Conservation (phyloP, 208 protist genomes). For the Trypanosoma cruzi region DNA sequence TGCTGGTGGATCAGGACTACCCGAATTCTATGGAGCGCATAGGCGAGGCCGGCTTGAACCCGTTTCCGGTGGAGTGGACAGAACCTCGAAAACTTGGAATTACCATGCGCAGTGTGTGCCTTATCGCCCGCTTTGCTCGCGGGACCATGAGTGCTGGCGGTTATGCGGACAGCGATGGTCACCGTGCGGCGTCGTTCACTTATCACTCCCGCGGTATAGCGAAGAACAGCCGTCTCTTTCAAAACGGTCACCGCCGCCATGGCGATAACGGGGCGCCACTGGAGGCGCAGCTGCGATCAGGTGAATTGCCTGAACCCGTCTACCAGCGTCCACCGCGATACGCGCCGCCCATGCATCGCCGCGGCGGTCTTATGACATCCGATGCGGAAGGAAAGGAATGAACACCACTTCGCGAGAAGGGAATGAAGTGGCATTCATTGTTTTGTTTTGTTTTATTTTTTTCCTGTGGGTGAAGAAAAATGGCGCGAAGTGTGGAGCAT, state of each 20-base stretch:
- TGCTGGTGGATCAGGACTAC: conserved; percentile 90
- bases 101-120: conserved; percentile 80
- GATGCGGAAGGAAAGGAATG: neutral
- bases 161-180: conserved; percentile 60
- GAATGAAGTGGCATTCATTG: neutral
- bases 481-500: too few relatives aligned
- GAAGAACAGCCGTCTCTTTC: conserved; percentile 69
- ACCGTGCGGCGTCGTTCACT: conserved; percentile 48
- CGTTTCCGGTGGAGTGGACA: conserved; percentile 88
- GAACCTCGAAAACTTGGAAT: conserved; percentile 86
- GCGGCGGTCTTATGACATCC: conserved; percentile 13
- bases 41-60: conserved; percentile 83
- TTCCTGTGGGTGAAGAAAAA: neutral
- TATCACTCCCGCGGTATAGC: conserved; percentile 67
- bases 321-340: conserved; percentile 80
- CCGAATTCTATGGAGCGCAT: conserved; percentile 79
- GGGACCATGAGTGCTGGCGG: conserved; percentile 82
- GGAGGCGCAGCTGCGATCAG: conserved; percentile 68
- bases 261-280: conserved; percentile 64
- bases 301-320: conserved; percentile 65
- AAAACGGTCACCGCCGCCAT: conserved; percentile 54
- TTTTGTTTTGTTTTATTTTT: neutral
- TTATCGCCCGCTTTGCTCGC: conserved; percentile 74
- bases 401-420: neutral
- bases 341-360: conserved; percentile 72